Evolutionary conservation across 805 yeast species (phyloP), one percentile per base, ranked within the genome.

Genomic region (Priceomyces haplophilus): DNA sequence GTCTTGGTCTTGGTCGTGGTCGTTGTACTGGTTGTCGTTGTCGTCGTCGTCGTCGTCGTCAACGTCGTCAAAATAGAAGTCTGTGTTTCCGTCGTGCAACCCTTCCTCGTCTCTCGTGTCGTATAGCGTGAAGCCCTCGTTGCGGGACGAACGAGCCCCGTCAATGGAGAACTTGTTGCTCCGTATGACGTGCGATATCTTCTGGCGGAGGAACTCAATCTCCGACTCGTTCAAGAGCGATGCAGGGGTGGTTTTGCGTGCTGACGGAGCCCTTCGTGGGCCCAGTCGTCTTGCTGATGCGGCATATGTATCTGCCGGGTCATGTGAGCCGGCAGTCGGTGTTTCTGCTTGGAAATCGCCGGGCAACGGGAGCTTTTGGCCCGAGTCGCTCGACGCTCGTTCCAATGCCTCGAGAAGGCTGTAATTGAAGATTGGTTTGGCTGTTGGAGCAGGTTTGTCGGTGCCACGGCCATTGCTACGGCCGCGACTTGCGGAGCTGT

Each of bases 91-190:
- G 7, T 58, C 67, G 37, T 64, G 66, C 13, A 68, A 53, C 1
- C 73, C 73, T 43, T 59, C 67, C 50, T 68, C 73, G 46, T 69
- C 73, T 34, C 56, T 49, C 12, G 67, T 64, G 31, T 62, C 73
- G 45, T 67, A 68, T 10, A 62, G 47, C 7, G 61, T 50, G 40
- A 64, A 62, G 3, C 69, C 69, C 31, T 55, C 50, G 16, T 25
- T 29, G 25, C 30, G 27, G 23, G 31, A 4, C 15, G 19, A 43
- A 13, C 38, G 37, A 7, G 35, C 30, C 6, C 25, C 33, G 19
- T 50, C 46, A 25, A 48, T 34, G 15, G 42, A 39, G 33, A 53
- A 48, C 19, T 48, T 48, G 20, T 50, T 48, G 12, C 43, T 42
- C 24, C 37, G 30, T 27, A 62, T 56, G 52, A 62, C 50, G 35